These are phyloP conservation scores for Saitozyma podzolica DNA, from an alignment of 768 basidiomycete species.

Conservation along the genomic window DNA sequence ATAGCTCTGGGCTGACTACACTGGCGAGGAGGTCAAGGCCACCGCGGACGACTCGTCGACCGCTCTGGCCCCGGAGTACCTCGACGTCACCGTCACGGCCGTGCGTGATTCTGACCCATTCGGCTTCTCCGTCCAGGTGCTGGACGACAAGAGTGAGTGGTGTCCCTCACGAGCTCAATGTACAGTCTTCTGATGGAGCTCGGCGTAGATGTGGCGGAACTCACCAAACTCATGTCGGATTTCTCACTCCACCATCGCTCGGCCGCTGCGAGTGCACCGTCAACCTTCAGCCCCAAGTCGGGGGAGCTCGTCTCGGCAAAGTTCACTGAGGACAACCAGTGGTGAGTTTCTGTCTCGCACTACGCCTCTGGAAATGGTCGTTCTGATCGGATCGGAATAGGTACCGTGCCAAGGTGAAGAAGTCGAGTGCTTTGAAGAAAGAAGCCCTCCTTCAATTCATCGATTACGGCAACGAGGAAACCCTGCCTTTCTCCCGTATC, in stretches of 20 bases:
- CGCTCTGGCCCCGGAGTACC: constrained; percentile 74
- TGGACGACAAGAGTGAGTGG: constrained; percentile 78
- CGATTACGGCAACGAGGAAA: constrained; percentile 82
- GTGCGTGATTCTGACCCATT: constrained; percentile 66
- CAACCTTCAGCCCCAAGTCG: constrained; percentile 74
- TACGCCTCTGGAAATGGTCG: background rate
- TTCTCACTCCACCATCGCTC: constrained; percentile 83
- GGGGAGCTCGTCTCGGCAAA: constrained; percentile 93
- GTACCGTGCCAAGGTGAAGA: constrained; percentile 88
- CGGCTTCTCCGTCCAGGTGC: constrained; percentile 85
- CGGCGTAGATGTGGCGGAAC: constrained; percentile 73
- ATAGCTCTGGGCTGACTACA: constrained; percentile 84
- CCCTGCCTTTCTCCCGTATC: constrained; percentile 69
- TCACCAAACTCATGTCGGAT: constrained; percentile 92
- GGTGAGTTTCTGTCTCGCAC: constrained; percentile 54
- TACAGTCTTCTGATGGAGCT: background rate
- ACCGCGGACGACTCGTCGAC: constrained; percentile 46
- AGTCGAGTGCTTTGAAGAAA: constrained; percentile 81
- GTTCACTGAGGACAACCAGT: constrained; percentile 79
- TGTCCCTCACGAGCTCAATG: background rate
- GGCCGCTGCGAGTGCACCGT: constrained; percentile 58
- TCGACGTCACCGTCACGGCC: constrained; percentile 90
- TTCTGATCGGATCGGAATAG: constrained; percentile 8
- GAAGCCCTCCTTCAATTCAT: constrained; percentile 95
- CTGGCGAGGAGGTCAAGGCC: constrained; percentile 64